Evolutionary conservation across 1,284 basidiomycete species (phyloP), one percentile per base, ranked within the genome.

Genomic region (Cryptococcus hybrid): DNA sequence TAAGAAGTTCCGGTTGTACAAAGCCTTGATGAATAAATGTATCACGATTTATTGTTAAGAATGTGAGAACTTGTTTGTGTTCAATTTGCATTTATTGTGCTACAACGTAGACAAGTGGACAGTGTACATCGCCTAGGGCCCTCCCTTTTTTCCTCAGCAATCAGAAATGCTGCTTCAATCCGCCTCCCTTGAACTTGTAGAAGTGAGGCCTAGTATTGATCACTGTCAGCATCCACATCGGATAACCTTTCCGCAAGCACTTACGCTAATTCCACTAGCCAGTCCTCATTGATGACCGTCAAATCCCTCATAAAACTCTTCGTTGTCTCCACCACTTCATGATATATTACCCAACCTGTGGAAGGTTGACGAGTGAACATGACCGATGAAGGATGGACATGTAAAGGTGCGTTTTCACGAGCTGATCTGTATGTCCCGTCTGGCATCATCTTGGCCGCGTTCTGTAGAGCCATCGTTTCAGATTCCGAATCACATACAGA

Each of bases 241-340:
- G 18, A 30, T 43, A 18, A 8, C 15, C n/a, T 9, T 15, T 18
- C 18, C 6, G 8, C 44, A 13, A 37, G 1, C 13, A 70, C 75
- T 71, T 52, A 79, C 73, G 81, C 81, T 36, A 81, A 60, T 63
- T 82, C 79, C 2, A 78, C 75, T 34, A 82, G 69, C 82, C 82
- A 83, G 48, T 82, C 81, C 57, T 80, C 75, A 43, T 82, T 79
- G 36, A 83, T 76, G 6, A 81, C 79, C 0, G 82, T 82, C 15
- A 84, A 55, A 62, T 84, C 83, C 47, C 82, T 67, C 76, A 84
- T 83, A 64, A 82, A 83, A 34, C 74, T 87, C 77, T 97, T 63
- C n/a, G 90, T 93, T 0, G 95, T 97, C 76, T 97, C 92, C 66
- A 95, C 86, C 77, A 98, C 88, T 74, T 99, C 94, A 71, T 96